These are phyloP conservation scores for Salvia miltiorrhiza DNA, from an alignment of 257 asterid genomes.

Conservation along the genomic window DNA sequence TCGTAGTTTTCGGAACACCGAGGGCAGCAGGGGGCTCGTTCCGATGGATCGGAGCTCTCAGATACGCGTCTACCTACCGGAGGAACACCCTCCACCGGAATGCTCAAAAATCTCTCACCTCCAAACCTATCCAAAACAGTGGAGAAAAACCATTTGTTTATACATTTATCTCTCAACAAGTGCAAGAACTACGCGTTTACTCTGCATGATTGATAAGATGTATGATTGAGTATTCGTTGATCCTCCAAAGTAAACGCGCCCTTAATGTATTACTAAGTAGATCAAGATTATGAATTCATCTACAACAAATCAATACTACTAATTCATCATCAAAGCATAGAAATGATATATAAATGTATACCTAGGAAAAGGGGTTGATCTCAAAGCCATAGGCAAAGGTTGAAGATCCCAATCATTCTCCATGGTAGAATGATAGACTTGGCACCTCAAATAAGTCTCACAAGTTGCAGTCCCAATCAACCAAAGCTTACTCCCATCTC, in stretches of 20 bases:
- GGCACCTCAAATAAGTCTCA: constrained; percentile 93
- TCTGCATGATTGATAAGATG: too few species aligned
- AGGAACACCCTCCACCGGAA: constrained; percentile 37
- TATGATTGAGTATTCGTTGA: too few species aligned
- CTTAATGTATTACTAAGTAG: too few species aligned
- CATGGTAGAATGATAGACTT: constrained; percentile 76
- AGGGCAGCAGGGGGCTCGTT: constrained; percentile 39
- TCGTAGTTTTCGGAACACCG: constrained; percentile 53
- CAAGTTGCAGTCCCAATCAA: constrained; percentile 83
- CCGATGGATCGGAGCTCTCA: constrained; percentile 40
- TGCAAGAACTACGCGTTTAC: too few species aligned
- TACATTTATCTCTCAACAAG: too few species aligned
- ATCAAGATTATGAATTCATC: too few species aligned
- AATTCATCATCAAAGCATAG: neutral
- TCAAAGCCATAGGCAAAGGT: constrained; percentile 69
- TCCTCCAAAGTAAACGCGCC: too few species aligned
- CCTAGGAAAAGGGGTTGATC: constrained; percentile 63
- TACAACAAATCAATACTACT: neutral
- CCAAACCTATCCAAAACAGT: constrained; percentile 31
- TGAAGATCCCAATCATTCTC: constrained; percentile 90
- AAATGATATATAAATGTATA: neutral
- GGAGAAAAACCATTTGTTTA: neutral
- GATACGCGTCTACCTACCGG: constrained; percentile 24
- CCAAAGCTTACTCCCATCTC: constrained; percentile 49
- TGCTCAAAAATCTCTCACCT: constrained; percentile 28